Base-by-base conservation (phyloP, 352 stramenopile species). In the Albugo candida region DNA sequence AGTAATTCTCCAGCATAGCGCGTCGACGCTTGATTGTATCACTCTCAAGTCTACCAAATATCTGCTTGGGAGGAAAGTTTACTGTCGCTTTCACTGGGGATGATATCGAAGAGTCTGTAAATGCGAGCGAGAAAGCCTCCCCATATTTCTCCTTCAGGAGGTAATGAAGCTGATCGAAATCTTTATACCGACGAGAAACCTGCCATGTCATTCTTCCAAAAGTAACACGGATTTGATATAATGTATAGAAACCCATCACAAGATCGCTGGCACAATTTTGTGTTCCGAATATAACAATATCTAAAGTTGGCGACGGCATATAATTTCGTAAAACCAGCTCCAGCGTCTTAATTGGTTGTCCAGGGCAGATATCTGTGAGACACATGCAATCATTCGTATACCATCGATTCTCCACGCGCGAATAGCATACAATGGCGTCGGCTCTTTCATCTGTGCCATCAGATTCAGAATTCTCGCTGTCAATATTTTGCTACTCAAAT, bases 201-300 rank as follows among this genome's bases (percentile, higher is more conserved):
- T 80, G 65, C 76, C 76, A 89, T 37, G 55, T 63, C 41, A 82
- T 65, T 41, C 66, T 67, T 27, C 81, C 80, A 54, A 79, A 89
- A 6, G 55, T 47, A 13, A 89, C 62, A 39, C 83, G 66, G 45
- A 89, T 70, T 36, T 65, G 47, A 55, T 89, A 89, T 27, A 56
- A 45, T 34, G 41, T 16, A 36, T 19, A 19, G 44, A n/a, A 36
- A 11, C 40, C 11, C 1, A 19, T 6, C 14, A 48, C 3, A 54
- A 89, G 54, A 49, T 89, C 76, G 49, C 76, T 89, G 18, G 83
- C 55, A 57, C 80, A 83, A 53, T 61, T 83, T 48, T 78, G 77
- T n/a, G 67, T 81, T n/a, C 53, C 48, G 0, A 65, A 55, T 40
- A 89, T 84, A 1, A 51, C 51, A 13, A 89, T 46, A 38, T 80